Percentiles rank a stretch among this genome's conserved stretches.
Evolutionary conservation across 2,329 filamentous ascomycete genomes (phyloP).

Genomic region (Claviceps maximensis): DNA sequence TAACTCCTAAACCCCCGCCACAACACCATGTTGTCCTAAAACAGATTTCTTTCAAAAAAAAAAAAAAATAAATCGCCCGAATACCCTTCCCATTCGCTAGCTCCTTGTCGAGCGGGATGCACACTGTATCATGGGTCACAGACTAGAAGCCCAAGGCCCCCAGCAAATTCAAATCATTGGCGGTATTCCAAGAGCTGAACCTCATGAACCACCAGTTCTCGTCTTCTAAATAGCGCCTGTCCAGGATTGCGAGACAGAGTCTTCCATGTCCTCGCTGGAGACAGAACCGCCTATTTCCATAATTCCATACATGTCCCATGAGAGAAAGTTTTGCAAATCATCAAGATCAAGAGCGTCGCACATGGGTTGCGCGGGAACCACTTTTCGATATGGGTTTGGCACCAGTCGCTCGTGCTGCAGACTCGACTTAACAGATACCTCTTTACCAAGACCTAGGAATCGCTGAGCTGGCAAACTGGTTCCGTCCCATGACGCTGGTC

Average conservation of each 20-base stretch:
- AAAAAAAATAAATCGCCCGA: too few species aligned
- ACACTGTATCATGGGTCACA: too few species aligned
- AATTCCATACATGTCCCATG: conserved; percentile 28
- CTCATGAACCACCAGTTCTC: background rate
- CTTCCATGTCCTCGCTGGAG: conserved; percentile 22
- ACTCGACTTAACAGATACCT: conserved; percentile 16
- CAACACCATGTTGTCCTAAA: too few species aligned
- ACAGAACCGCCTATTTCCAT: conserved; percentile 26
- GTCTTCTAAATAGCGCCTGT: conserved; percentile 9
- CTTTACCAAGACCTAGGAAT: conserved; percentile 13
- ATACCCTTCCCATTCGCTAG: too few species aligned
- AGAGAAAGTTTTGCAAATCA: conserved; percentile 25
- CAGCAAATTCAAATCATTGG: too few species aligned
- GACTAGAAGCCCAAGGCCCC: too few species aligned
- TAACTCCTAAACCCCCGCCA: too few species aligned
- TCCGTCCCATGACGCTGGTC: conserved; percentile 15
- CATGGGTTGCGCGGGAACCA: conserved; percentile 15
- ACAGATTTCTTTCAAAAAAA: too few species aligned
- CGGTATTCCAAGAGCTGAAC: too few species aligned
- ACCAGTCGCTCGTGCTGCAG: conserved; percentile 26
- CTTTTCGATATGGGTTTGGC: conserved; percentile 9
- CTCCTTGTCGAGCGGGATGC: too few species aligned
- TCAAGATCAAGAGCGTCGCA: conserved; percentile 23
- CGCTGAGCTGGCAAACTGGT: conserved; percentile 14
- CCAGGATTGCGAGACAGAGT: conserved; percentile 19